Conservation (phyloP, 1,284 basidiomycete species). For the Trichosporon ovoides region DNA sequence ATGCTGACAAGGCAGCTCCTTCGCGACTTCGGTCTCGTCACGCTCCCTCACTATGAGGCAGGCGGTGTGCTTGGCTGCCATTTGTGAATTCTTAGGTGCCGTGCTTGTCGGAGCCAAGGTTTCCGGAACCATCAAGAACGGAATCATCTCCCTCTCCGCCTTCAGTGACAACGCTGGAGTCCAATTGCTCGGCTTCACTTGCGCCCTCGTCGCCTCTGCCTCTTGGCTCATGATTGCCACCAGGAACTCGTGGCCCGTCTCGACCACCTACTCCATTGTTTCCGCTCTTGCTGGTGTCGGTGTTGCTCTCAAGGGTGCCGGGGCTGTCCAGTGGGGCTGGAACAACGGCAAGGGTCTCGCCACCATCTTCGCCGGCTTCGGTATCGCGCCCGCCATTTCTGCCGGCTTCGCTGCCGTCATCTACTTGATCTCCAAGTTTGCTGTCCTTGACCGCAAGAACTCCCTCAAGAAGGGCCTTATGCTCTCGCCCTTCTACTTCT, state of each 20-base stretch:
- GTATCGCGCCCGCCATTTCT: constrained; percentile 47
- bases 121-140: constrained; percentile 52
- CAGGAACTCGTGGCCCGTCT: constrained; percentile 49
- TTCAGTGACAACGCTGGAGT: constrained; percentile 51
- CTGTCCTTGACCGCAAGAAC: constrained; percentile 47
- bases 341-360: constrained; percentile 50
- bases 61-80: constrained; percentile 47
- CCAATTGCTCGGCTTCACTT: constrained; percentile 51
- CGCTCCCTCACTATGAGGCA: constrained; percentile 51
- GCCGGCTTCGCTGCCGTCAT: constrained; percentile 50
- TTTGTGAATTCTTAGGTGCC: constrained; percentile 51
- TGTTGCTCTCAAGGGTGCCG: constrained; percentile 49
- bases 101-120: constrained; percentile 51
- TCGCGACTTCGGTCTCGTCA: constrained; percentile 52
- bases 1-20: constrained; percentile 46
- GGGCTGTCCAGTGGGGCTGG: constrained; percentile 54
- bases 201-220: constrained; percentile 47
- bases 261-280: constrained; percentile 51
- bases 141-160: constrained; percentile 43
- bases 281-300: constrained; percentile 52
- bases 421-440: constrained; percentile 50
- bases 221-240: constrained; percentile 51
- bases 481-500: constrained; percentile 50
- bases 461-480: constrained; percentile 39
- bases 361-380: constrained; percentile 49